Evolutionary conservation across 2,329 filamentous ascomycete genomes (phyloP).

Genomic region (Sporothrix dimorphospora): DNA sequence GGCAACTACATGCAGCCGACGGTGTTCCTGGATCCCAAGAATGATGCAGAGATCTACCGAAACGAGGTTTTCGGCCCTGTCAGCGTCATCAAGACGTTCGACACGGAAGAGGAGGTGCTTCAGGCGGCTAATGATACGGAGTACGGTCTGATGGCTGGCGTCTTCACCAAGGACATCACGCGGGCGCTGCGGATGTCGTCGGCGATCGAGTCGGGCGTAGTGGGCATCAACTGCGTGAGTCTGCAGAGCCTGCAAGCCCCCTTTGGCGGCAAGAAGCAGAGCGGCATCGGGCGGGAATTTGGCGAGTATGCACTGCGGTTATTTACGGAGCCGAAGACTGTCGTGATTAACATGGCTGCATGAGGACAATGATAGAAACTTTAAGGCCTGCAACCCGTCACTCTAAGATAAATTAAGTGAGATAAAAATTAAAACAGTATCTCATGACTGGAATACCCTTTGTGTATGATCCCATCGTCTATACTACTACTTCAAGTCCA

Average conservation of each 20-base stretch:
- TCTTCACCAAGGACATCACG: slow-evolving; percentile 55
- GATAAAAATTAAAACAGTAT: no score
- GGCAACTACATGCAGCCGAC: slow-evolving; percentile 43
- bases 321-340: slow-evolving; percentile 18
- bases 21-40: slow-evolving; percentile 44
- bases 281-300: slow-evolving; percentile 43
- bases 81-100: slow-evolving; percentile 53
- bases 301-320: slow-evolving; percentile 23
- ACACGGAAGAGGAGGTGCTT: slow-evolving; percentile 55
- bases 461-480: no score
- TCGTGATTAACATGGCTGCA: background rate
- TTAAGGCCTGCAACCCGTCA: no score
- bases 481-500: background rate
- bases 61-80: slow-evolving; percentile 60
- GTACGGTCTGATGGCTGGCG: slow-evolving; percentile 54
- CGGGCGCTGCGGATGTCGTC: slow-evolving; percentile 42
- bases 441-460: no score
- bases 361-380: background rate
- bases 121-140: slow-evolving; percentile 54
- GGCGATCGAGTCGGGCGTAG: slow-evolving; percentile 56
- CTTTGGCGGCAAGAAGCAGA: slow-evolving; percentile 46
- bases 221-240: slow-evolving; percentile 53
- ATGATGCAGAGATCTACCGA: slow-evolving; percentile 46
- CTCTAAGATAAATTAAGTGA: no score
- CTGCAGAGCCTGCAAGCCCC: slow-evolving; percentile 38